A percentile compares a stretch with the other conserved stretches of the same genome.
Evolutionary conservation across 2,329 filamentous ascomycete species (phyloP).

Genomic region (Pseudogymnoascus sp.): DNA sequence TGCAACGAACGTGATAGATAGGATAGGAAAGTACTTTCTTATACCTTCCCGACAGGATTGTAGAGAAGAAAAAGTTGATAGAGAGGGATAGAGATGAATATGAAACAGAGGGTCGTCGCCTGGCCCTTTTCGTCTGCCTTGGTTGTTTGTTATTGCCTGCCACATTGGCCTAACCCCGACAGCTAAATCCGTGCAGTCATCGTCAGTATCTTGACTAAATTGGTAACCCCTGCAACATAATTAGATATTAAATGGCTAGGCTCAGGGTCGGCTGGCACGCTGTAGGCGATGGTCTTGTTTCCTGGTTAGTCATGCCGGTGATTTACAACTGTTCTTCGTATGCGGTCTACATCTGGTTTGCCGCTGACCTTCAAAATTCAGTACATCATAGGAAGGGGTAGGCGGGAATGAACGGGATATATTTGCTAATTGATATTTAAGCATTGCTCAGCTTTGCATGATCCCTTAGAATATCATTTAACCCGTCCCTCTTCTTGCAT

Average conservation of each 20-base stretch:
- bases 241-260: too few relatives aligned
- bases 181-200: too few relatives aligned
- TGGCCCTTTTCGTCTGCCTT: neutral
- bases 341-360: too few relatives aligned
- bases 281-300: too few relatives aligned
- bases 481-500: slow-evolving; percentile 40
- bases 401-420: neutral
- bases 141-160: neutral
- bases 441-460: slow-evolving; percentile 11
- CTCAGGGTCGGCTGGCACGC: too few relatives aligned
- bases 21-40: neutral
- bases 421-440: neutral
- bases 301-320: too few relatives aligned
- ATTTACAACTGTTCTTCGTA: too few relatives aligned
- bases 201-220: too few relatives aligned
- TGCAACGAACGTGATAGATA: neutral
- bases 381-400: neutral
- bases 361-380: too few relatives aligned
- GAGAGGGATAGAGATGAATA: neutral
- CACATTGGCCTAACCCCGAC: neutral
- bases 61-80: neutral
- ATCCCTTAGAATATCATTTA: slow-evolving; percentile 34
- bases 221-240: too few relatives aligned
- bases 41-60: neutral
- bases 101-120: neutral